Base-by-base conservation (phyloP, 371 early-diverging fungal genomes). In the Haplosporangium sp. region DNA sequence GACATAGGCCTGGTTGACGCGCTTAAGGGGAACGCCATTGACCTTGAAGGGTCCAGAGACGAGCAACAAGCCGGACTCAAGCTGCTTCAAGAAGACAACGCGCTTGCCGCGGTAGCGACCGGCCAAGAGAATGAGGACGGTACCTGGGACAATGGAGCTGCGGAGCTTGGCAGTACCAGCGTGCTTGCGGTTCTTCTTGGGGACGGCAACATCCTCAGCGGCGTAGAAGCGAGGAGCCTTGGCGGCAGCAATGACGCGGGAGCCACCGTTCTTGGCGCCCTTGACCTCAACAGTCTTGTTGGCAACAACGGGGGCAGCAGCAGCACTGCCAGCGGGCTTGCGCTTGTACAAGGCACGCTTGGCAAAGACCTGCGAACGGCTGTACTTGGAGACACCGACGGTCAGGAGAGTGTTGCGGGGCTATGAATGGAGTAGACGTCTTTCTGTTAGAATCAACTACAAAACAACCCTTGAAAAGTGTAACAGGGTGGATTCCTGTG, bases 1-100 rank as follows among this genome's bases (percentile, higher is more conserved):
- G 75, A 96, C 98, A 86, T 97, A 98, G 72, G 98, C 95, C 88
- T 96, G 97, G 93, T 97, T 95, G 87, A 99, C 97, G 70, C 99
- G 96, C 77, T 95, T 91, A 76, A 99, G 87, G 65, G 99, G 99
- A 50, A 99, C 96, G 79, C 99, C 99, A 92, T 99, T 99, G 86
- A 97, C 82, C 90, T 93, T 94, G 95, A 92, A 95, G 67, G 99
- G 99, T 66, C 99, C 99, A 73, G 98, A 94, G 79, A 98, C 96
- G 73, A 99, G 91, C 71, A 99, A 88, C 72, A 98, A 91, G 81
- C 99, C 99, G 67, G 93, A 92, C 67, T 88, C 91, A 76, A 99
- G 92, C 87, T 96, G 95, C 94, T 96, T 97, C 86, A 99, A 89
- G 93, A 94, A 97, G 59, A 99, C 98, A 74, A 98, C 99, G 70